phyloP scores from a whole-genome alignment of 148 eudicot genomes.

The Amaranthus hypochondriacus region DNA sequence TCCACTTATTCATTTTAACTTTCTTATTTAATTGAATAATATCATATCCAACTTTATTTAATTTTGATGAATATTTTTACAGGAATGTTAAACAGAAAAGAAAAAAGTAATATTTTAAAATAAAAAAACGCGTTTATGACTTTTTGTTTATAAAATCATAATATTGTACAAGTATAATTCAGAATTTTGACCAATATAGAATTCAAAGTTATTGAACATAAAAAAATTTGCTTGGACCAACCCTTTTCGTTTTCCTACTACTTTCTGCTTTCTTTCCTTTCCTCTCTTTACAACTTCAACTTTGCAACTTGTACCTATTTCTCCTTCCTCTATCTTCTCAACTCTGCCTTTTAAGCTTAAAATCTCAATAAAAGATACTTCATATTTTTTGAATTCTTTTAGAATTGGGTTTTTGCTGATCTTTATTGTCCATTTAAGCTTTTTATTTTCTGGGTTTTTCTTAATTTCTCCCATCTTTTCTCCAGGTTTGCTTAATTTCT shows the following conservation, averaged over 20 bases:
- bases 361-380: not conserved
- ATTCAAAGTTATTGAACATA: slow-evolving; percentile 15
- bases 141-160: not conserved
- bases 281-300: not conserved
- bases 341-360: slow-evolving; percentile 12
- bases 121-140: slow-evolving; percentile 27
- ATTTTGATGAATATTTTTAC: too few species aligned
- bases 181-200: slow-evolving; percentile 22
- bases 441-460: slow-evolving; percentile 19
- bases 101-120: not conserved
- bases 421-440: not conserved
- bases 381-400: slow-evolving; percentile 13
- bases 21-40: slow-evolving; percentile 1
- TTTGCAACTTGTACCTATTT: not conserved
- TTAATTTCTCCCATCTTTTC: not conserved
- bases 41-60: not conserved
- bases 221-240: slow-evolving; percentile 16
- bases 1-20: not conserved
- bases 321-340: slow-evolving; percentile 1
- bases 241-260: not conserved
- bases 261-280: not conserved
- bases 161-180: not conserved
- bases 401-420: slow-evolving; percentile 9
- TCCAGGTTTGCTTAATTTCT: slow-evolving; percentile 26
- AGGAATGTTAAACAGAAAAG: slow-evolving; percentile 1